These are phyloP conservation scores for Herpetomonas samuelpessoai DNA, from an alignment of 208 protist species.

Conservation along the genomic window DNA sequence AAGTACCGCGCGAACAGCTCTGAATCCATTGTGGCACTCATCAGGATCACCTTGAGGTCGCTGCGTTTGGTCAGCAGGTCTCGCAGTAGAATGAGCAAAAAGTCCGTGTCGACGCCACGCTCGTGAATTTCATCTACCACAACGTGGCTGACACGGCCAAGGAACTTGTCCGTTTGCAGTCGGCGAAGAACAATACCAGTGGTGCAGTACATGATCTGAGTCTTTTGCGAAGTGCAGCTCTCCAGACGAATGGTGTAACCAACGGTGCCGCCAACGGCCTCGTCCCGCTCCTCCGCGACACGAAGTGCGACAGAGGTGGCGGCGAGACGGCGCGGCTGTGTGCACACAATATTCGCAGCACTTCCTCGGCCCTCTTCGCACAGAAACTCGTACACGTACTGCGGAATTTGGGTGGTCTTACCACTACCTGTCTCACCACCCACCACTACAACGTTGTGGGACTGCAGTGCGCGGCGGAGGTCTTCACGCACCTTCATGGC, in stretches of 20 bases:
- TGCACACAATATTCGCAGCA: slow-evolving; percentile 92
- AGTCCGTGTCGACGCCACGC: slow-evolving; percentile 96
- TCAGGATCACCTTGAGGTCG: slow-evolving; percentile 92
- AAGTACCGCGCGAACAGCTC: slow-evolving; percentile 94
- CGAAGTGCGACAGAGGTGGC: slow-evolving; percentile 93
- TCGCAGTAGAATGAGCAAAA: slow-evolving; percentile 91
- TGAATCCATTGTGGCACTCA: slow-evolving; percentile 95
- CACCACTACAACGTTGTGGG: slow-evolving; percentile 93
- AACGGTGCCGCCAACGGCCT: slow-evolving; percentile 85
- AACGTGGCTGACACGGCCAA: slow-evolving; percentile 89
- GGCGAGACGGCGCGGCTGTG: slow-evolving; percentile 92
- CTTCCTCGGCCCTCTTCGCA: slow-evolving; percentile 81
- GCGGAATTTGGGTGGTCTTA: slow-evolving; percentile 97
- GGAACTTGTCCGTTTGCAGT: slow-evolving; percentile 84
- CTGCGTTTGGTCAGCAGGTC: slow-evolving; percentile 72
- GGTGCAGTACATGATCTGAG: slow-evolving; percentile 93
- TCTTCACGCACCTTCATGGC: slow-evolving; percentile 67
- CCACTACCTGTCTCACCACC: slow-evolving; percentile 97
- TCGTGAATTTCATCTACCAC: slow-evolving; percentile 97
- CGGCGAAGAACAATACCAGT: slow-evolving; percentile 93
- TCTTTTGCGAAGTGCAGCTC: slow-evolving; percentile 79
- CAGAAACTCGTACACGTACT: slow-evolving; percentile 95
- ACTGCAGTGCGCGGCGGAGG: slow-evolving; percentile 50
- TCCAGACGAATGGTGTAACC: slow-evolving; percentile 94
- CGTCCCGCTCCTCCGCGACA: slow-evolving; percentile 91